phyloP scores from a whole-genome alignment of 306 rosid genomes.

The Rosa chinensis region DNA sequence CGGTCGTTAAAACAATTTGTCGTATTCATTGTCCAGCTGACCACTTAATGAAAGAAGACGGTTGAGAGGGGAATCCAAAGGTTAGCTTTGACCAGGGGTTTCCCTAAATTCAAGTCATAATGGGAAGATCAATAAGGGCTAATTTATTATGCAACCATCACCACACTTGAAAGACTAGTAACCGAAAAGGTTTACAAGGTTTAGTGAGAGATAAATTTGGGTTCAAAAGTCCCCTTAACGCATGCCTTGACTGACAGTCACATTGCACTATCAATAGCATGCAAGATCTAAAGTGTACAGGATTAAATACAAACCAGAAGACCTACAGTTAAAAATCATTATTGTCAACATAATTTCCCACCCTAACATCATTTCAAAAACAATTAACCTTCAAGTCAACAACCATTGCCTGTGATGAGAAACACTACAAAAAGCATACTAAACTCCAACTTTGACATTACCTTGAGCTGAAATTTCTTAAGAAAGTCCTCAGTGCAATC shows the following conservation, averaged over 20 bases:
- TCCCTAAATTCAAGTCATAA: background rate
- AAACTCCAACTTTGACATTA: slow-evolving; percentile 8
- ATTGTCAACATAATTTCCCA: background rate
- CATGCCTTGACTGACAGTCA: background rate
- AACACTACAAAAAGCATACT: background rate
- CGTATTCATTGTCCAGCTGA: background rate
- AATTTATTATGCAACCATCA: background rate
- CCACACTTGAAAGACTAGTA: background rate
- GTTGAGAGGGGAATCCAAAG: background rate
- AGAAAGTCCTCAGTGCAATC: slow-evolving; percentile 89
- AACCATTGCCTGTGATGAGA: background rate
- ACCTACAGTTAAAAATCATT: background rate
- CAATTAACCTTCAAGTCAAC: background rate
- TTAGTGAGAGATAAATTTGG: background rate
- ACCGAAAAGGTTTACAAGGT: background rate
- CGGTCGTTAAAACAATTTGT: background rate
- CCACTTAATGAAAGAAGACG: background rate
- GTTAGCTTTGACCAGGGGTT: background rate
- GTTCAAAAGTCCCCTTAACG: background rate
- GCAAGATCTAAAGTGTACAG: background rate
- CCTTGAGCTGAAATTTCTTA: slow-evolving; percentile 65
- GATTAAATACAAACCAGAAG: background rate
- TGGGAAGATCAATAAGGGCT: background rate
- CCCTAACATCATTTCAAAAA: background rate
- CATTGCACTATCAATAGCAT: background rate